These are phyloP conservation scores for Ogataea glucozyma DNA, from an alignment of 805 yeast genomes.

Conservation along the genomic window DNA sequence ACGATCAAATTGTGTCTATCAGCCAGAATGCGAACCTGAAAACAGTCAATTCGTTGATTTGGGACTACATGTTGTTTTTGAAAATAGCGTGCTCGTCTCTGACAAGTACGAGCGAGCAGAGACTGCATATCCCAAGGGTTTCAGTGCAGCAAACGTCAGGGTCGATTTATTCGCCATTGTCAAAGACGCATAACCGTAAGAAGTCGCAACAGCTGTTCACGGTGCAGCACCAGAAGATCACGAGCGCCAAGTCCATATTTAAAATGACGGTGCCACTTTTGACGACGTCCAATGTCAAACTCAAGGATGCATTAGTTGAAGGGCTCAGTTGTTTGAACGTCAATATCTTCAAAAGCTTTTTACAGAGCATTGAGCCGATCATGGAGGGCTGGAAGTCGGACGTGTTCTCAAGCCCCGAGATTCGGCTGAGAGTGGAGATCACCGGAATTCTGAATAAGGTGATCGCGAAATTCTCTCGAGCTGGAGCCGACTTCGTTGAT, in stretches of 20 bases:
- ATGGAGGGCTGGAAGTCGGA: conserved; percentile 58
- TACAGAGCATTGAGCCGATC: conserved; percentile 70
- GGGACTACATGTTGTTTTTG: conserved; percentile 63
- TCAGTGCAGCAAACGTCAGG: conserved; percentile 15
- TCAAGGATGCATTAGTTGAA: conserved; percentile 83
- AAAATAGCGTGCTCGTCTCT: conserved; percentile 90
- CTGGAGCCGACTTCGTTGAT: conserved; percentile 55
- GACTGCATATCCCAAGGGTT: conserved; percentile 58
- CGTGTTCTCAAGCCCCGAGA: conserved; percentile 38
- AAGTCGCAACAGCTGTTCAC: conserved; percentile 77
- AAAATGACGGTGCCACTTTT: conserved; percentile 82
- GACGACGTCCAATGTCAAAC: conserved; percentile 63
- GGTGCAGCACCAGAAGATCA: conserved; percentile 86
- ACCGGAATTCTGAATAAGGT: conserved; percentile 72
- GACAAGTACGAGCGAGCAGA: conserved; percentile 87
- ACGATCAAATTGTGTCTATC: conserved; percentile 61
- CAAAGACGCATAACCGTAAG: conserved; percentile 67
- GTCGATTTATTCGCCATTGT: conserved; percentile 42
- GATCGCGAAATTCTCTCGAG: conserved; percentile 61
- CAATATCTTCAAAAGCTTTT: conserved; percentile 78
- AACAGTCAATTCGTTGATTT: conserved; percentile 30
- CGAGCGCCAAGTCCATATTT: conserved; percentile 88
- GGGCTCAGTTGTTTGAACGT: conserved; percentile 89
- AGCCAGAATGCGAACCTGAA: conserved; percentile 41
- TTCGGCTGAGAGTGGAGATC: conserved; percentile 63